Percentiles rank a stretch among this genome's conserved stretches.
These are phyloP conservation scores for Kwoniella shivajii DNA, from an alignment of 1,284 basidiomycete species.

Conservation along the genomic window DNA sequence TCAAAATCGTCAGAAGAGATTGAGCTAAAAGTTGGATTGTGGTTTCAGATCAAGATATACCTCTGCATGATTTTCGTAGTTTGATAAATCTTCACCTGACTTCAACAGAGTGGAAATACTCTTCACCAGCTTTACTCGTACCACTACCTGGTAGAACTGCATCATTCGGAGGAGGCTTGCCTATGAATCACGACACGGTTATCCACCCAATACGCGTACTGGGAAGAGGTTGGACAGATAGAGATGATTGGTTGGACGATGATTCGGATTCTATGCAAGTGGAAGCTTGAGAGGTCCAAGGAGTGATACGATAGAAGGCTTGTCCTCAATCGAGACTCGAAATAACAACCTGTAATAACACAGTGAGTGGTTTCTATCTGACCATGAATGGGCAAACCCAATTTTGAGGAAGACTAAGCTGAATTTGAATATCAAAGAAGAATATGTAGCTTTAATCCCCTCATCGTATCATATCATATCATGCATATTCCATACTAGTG, in stretches of 20 bases:
- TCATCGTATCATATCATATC: too few relatives aligned
- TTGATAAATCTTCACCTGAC: conserved; percentile 41
- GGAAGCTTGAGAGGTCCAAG: neutral
- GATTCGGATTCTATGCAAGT: neutral
- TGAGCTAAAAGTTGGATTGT: too few relatives aligned
- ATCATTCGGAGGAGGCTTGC: neutral
- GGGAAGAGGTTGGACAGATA: conserved; percentile 19
- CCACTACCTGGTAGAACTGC: conserved; percentile 1
- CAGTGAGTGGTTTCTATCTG: too few relatives aligned
- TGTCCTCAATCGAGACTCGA: too few relatives aligned
- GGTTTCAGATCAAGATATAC: conserved; percentile 31
- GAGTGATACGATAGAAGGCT: neutral
- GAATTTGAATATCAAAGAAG: too few relatives aligned
- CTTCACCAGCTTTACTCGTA: neutral
- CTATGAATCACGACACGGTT: conserved; percentile 3
- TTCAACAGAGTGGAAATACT: conserved; percentile 45
- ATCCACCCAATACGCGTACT: conserved; percentile 33
- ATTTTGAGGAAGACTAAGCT: too few relatives aligned
- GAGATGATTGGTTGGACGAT: conserved; percentile 10
- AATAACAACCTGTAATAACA: too few relatives aligned
- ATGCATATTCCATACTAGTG: too few relatives aligned
- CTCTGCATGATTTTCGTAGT: conserved; percentile 30
- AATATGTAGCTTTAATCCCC: too few relatives aligned
- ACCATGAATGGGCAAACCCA: too few relatives aligned
- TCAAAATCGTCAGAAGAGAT: too few relatives aligned